Evolutionary conservation across 1,139 yeast genomes (phyloP), one percentile per base, ranked within the genome.

Genomic region (Debaryomycetaceae sp.): DNA sequence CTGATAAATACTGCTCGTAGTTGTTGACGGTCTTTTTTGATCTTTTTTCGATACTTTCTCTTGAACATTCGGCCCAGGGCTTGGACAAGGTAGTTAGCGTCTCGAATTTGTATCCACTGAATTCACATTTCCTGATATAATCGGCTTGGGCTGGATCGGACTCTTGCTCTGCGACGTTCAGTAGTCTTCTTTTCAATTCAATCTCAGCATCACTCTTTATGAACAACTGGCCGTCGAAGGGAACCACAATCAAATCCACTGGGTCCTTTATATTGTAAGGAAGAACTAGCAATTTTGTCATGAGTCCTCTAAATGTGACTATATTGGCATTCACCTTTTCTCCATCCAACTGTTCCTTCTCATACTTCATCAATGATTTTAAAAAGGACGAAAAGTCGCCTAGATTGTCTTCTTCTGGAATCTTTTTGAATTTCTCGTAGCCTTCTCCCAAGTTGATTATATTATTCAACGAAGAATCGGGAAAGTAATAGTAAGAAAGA

Each of bases 61-160:
- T 70, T 1, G 86, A 58, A 19, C 81, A 74, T 35, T 79, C 74
- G 3, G 83, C 73, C 84, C 96, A 82, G 2, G 96, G 95, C 48
- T 78, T 74, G 1, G 85, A 75, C 24, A 92, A 61, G 1, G 96
- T 87, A 0, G 91, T 79, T 30, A 89, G 54, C 1, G 81, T 70
- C 61, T 92, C 97, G 59, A 92, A 92, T 58, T 88, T 89, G 65
- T 86, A 88, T 0, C 92, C 92, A n/a, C 81, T 67, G 51, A 70
- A 85, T 52, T 73, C 77, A 51, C 79, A 68, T 50, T 70, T 75
- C 55, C 59, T 48, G 38, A 59, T 44, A 49, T 61, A 63, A 1
- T 65, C 69, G 30, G 49, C 46, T 40, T 72, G 69, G 45, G 65
- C 70, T 39, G 59, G 68, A n/a, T 62, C 65, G 49, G 53, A 53